Conservation (phyloP, 441 rosid species). For the Dalechampia spathulata region DNA sequence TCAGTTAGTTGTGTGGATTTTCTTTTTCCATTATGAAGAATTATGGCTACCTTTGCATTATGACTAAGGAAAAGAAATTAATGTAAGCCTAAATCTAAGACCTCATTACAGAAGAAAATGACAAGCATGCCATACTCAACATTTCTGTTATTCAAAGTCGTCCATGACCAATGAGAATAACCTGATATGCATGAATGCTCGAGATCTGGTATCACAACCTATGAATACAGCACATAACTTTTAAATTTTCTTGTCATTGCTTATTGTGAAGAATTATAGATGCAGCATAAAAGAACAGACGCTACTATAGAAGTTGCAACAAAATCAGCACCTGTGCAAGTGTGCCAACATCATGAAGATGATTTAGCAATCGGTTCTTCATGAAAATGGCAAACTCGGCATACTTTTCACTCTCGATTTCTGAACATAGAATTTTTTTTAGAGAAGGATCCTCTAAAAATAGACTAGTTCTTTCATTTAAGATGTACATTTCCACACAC, state of each 20-base stretch:
- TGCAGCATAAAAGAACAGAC: constrained; percentile 1
- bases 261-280: background rate
- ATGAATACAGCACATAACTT: constrained; percentile 1
- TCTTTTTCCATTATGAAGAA: too few species aligned
- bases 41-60: too few species aligned
- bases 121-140: constrained; percentile 36
- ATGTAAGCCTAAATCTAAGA: background rate
- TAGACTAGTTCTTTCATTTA: too few species aligned
- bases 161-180: constrained; percentile 88
- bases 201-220: constrained; percentile 58
- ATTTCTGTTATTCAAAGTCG: constrained; percentile 87
- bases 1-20: too few species aligned
- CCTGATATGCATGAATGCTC: constrained; percentile 88
- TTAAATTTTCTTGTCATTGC: background rate
- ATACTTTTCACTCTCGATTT: too few species aligned
- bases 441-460: too few species aligned
- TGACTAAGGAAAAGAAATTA: too few species aligned
- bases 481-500: too few species aligned
- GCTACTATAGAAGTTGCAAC: constrained; percentile 13
- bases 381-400: too few species aligned
- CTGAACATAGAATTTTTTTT: too few species aligned
- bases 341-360: constrained; percentile 96
- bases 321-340: constrained; percentile 74
- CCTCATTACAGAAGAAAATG: background rate
- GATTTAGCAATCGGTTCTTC: constrained; percentile 56